These are phyloP conservation scores for Vanderwaltozyma yarrowii DNA, from an alignment of 805 yeast species.

Conservation along the genomic window DNA sequence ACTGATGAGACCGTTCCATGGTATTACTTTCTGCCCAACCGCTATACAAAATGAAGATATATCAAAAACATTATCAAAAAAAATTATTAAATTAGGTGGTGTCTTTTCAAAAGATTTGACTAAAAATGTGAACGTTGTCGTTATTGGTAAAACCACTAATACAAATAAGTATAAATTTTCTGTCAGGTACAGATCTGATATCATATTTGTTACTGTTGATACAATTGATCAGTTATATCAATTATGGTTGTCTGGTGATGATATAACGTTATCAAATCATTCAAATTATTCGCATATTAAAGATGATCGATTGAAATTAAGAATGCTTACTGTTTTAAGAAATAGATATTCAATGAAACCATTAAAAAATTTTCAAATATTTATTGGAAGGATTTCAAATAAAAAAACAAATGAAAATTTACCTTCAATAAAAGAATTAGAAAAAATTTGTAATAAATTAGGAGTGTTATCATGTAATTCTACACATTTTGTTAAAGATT, in stretches of 20 bases:
- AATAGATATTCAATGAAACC: conserved; percentile 13
- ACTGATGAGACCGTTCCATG: conserved; percentile 32
- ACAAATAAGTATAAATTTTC: conserved; percentile 24
- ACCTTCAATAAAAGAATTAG: conserved; percentile 4
- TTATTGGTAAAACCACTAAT: conserved; percentile 42
- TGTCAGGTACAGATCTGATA: conserved; percentile 21
- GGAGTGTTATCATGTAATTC: conserved; percentile 13
- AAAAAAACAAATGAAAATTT: conserved; percentile 1
- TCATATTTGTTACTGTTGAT: conserved; percentile 14
- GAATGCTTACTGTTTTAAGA: conserved; percentile 11
- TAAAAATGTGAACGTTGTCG: conserved; percentile 47
- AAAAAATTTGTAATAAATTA: conserved; percentile 7
- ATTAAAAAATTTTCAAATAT: conserved; percentile 17
- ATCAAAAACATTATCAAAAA: conserved; percentile 35
- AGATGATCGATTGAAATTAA: neutral
- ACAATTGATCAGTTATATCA: conserved; percentile 19
- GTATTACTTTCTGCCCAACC: conserved; percentile 48
- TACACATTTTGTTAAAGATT: conserved; percentile 11
- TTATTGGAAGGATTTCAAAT: conserved; percentile 21
- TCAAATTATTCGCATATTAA: conserved; percentile 2
- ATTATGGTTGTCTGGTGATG: conserved; percentile 26
- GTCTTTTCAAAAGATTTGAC: conserved; percentile 44
- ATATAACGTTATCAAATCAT: conserved; percentile 9
- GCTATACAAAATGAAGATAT: conserved; percentile 32
- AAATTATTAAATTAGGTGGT: conserved; percentile 52